Evolutionary conservation across 2,329 filamentous ascomycete species (phyloP), one percentile per base, ranked within the genome.

Genomic region (Balansia obtecta): DNA sequence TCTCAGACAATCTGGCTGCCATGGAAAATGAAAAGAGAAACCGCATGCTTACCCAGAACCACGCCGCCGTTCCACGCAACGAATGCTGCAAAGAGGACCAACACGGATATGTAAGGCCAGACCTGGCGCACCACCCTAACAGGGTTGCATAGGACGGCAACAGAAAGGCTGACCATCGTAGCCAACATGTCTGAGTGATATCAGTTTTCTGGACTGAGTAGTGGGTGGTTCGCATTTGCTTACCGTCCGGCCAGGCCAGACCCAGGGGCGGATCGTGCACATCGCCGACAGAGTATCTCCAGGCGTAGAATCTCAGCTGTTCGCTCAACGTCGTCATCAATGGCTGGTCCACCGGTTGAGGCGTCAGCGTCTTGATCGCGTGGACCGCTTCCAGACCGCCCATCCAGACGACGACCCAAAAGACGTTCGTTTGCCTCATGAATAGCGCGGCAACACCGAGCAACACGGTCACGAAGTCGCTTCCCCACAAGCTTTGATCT

Each of bases 351-450:
- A 61, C 62, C 0, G 58, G 55, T 18, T 60, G 52, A 0, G 68
- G 68, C 15, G 59, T 63, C 30, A 77, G 60, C 3, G 58, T 65
- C 60, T 73, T 77, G 52, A 79, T 66, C 16, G 68, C 72, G 56
- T 76, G 72, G 2, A 80, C 65, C 42, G 69, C 68, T 63, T 83
- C 76, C 41, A 80, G 53, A 6, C 76, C 82, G 18, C 85, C 85
- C 59, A 88, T 79, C 60, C 86, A 88, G 0, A 90, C 72, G 1
- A 87, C 84, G 0, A 90, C 83, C 93, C 93, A 98, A 63, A 98
- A 95, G 50, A 97, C 85, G 60, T 98, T 98, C 0, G 93, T 98
- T 66, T 98, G 93, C 22, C 93, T 77, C 72, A 95, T 93, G 2
- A 77, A 69, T 18, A 98, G 72, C 1, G 88, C 75, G 1, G 78